Percentiles rank a stretch among this genome's conserved stretches.
Conservation (phyloP, 2,329 filamentous ascomycete species). For the Ophiostoma novo-ulmi region DNA sequence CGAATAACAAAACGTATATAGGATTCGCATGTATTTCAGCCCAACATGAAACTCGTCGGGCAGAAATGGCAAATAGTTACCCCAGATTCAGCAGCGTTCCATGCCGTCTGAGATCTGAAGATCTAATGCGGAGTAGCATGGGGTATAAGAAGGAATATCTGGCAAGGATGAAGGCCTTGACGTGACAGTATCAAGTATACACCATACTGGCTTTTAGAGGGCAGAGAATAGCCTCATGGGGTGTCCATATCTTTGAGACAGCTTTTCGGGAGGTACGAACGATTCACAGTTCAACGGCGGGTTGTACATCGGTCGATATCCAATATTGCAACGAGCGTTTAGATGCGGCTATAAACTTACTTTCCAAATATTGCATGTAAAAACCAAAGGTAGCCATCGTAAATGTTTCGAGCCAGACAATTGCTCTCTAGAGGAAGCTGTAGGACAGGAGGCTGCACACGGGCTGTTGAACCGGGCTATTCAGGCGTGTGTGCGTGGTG, state of each 20-base stretch:
- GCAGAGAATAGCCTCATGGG: neutral
- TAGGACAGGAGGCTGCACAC: conserved; percentile 8
- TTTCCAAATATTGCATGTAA: conserved; percentile 69
- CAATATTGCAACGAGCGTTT: neutral
- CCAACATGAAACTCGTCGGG: conserved; percentile 30
- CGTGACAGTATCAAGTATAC: conserved; percentile 6
- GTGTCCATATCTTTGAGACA: neutral
- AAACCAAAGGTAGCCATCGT: conserved; percentile 56
- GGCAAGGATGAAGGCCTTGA: neutral
- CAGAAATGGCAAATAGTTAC: conserved; percentile 13
- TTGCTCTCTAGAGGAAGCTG: neutral
- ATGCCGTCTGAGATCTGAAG: conserved; percentile 19
- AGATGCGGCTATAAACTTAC: conserved; percentile 48
- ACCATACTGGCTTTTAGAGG: neutral
- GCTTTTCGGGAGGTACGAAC: neutral
- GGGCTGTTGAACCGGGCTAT: neutral
- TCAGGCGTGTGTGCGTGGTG: neutral
- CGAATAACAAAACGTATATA: conserved; percentile 24
- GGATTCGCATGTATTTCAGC: conserved; percentile 35
- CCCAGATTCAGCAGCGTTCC: conserved; percentile 14
- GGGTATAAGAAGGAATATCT: neutral
- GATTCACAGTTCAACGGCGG: neutral
- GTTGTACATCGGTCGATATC: neutral
- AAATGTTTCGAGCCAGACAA: neutral
- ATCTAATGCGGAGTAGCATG: conserved; percentile 13